These are phyloP conservation scores for Pseudevernia furfuracea DNA, from an alignment of 495 filamentous ascomycete species.

Conservation along the genomic window DNA sequence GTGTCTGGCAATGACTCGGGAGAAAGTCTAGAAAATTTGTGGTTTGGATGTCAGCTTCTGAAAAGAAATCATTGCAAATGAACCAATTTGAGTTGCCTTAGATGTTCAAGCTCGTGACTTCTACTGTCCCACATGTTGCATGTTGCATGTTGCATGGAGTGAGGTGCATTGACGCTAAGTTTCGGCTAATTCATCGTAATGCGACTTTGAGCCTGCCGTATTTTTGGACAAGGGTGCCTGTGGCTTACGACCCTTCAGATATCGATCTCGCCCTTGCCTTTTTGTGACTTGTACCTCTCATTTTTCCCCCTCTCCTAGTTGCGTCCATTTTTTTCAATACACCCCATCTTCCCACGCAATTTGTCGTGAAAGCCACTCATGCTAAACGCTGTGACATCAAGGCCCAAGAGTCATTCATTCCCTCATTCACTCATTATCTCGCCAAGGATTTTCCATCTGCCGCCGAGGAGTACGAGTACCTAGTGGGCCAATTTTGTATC, in stretches of 20 bases:
- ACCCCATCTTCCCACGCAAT: background rate
- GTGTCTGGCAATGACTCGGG: background rate
- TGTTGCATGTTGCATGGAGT: background rate
- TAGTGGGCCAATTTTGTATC: slow-evolving; percentile 14
- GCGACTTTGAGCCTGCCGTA: background rate
- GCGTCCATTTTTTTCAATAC: background rate
- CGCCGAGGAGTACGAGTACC: slow-evolving; percentile 2
- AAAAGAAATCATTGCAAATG: background rate
- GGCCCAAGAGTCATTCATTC: background rate
- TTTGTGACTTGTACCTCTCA: background rate
- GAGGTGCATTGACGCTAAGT: background rate
- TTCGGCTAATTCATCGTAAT: background rate
- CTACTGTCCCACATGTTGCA: no score
- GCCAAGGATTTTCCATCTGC: slow-evolving; percentile 10
- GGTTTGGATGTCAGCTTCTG: background rate
- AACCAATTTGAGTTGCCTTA: no score
- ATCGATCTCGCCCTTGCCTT: slow-evolving; percentile 16
- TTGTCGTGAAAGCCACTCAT: no score
- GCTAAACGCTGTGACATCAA: background rate
- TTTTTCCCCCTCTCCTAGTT: background rate
- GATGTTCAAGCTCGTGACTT: no score
- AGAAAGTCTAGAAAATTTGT: background rate
- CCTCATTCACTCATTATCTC: slow-evolving; percentile 14
- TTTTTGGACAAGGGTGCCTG: background rate
- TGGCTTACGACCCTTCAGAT: slow-evolving; percentile 12